A percentile compares a stretch with the other conserved stretches of the same genome.
These are phyloP conservation scores for Chimonanthus praecox DNA, from an alignment of 164 flowering plant species.

Conservation along the genomic window DNA sequence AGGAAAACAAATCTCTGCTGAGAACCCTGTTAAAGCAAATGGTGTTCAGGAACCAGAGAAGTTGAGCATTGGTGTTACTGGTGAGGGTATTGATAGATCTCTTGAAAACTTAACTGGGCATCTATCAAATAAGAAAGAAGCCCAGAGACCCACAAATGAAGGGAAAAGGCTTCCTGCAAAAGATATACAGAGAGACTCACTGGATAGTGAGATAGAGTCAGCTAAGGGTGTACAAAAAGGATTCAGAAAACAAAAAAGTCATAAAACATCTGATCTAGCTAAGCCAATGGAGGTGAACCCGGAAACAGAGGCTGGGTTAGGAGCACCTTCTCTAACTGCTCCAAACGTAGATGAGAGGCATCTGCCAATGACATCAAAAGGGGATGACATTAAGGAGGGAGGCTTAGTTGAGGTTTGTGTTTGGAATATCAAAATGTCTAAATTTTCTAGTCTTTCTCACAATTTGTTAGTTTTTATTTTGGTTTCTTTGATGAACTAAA, in stretches of 20 bases:
- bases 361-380: conserved; percentile 15
- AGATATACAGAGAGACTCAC: conserved; percentile 12
- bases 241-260: conserved; percentile 23
- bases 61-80: conserved; percentile 6
- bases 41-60: conserved; percentile 10
- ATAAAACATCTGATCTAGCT: conserved; percentile 26
- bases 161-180: conserved; percentile 18
- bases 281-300: conserved; percentile 29
- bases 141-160: background rate
- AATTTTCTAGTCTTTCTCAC: background rate
- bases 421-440: background rate
- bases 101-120: conserved; percentile 14
- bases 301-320: conserved; percentile 34
- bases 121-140: conserved; percentile 20
- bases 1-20: conserved; percentile 18
- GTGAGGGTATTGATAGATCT: conserved; percentile 10
- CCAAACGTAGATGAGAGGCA: conserved; percentile 17
- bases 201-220: conserved; percentile 20
- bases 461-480: background rate
- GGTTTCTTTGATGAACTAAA: background rate
- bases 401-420: conserved; percentile 76
- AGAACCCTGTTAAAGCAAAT: conserved; percentile 19
- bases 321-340: conserved; percentile 9
- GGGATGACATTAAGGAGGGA: conserved; percentile 50
- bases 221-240: conserved; percentile 33